A percentile compares a stretch with the other conserved stretches of the same genome.
Conservation (phyloP, 345 rosid species). For the Geranium brycei region DNA sequence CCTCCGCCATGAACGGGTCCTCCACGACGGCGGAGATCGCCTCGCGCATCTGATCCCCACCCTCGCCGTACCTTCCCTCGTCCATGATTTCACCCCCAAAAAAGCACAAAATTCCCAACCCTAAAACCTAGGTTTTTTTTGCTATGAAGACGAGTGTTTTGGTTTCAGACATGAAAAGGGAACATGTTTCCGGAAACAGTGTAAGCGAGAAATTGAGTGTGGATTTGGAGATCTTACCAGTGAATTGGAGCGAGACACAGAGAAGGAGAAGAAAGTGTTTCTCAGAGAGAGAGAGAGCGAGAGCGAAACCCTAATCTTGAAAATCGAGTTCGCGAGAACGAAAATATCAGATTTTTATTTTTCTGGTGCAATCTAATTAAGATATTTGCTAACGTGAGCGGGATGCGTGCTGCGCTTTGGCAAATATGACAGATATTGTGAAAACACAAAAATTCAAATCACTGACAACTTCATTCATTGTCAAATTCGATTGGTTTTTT, state of each 20-base stretch:
- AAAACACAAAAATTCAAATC: no score
- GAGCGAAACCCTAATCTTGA: conserved; percentile 36
- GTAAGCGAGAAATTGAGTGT: no score
- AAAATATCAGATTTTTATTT: no score
- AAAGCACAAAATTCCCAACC: background rate
- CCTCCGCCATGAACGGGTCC: conserved; percentile 47
- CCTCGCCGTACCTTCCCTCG: conserved; percentile 7
- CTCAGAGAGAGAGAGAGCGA: conserved; percentile 9
- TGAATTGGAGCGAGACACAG: background rate
- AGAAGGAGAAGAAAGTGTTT: background rate
- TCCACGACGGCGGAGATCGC: conserved; percentile 65
- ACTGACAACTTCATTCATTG: no score
- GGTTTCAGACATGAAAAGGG: no score
- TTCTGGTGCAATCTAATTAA: background rate
- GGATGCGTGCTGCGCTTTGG: no score
- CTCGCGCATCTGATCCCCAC: conserved; percentile 42
- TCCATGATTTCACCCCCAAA: conserved; percentile 9
- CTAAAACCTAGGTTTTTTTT: background rate
- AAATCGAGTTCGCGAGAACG: background rate
- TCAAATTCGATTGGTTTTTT: no score
- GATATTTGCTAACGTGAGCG: conserved; percentile 1
- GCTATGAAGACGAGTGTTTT: background rate
- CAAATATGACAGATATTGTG: no score
- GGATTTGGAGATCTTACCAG: conserved; percentile 11
- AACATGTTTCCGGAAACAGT: no score